These are phyloP conservation scores for Penicillium hesseltinei DNA, from an alignment of 2,329 filamentous ascomycete genomes.

Conservation along the genomic window DNA sequence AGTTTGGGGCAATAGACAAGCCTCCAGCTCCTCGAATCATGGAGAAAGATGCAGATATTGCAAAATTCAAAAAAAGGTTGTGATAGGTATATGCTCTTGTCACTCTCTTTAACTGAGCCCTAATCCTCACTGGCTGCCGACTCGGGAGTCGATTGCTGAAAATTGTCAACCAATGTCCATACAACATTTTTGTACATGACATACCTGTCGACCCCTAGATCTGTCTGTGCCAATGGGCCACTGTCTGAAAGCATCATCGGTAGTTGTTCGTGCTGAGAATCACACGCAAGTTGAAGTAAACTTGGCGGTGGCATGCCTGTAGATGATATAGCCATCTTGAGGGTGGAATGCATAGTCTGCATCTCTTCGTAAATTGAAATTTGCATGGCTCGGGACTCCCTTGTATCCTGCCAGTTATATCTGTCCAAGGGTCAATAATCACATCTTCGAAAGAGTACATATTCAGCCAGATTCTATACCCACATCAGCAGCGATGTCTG, in stretches of 20 bases:
- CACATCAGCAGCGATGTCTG: background rate
- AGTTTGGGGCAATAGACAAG: slow-evolving; percentile 7
- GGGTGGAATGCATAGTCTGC: background rate
- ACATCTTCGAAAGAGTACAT: too few relatives aligned
- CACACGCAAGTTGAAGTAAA: background rate
- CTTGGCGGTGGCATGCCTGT: background rate
- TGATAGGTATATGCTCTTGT: slow-evolving; percentile 2
- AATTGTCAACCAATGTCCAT: background rate
- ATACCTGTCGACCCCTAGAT: background rate
- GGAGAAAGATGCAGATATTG: slow-evolving; percentile 6
- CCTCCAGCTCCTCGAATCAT: slow-evolving; percentile 7
- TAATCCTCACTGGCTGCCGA: background rate
- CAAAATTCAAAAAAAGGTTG: slow-evolving; percentile 5
- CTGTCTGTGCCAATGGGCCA: background rate
- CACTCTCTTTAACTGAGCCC: background rate
- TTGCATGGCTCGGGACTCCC: background rate
- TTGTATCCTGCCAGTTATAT: background rate
- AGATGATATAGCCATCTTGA: background rate
- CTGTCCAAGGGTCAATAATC: background rate
- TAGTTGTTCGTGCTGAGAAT: background rate
- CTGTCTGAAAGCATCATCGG: background rate
- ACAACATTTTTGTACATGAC: background rate
- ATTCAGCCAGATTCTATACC: background rate
- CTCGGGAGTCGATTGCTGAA: background rate
- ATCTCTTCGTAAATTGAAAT: background rate